A percentile compares a stretch with the other conserved stretches of the same genome.
phyloP scores from a whole-genome alignment of 2,329 filamentous ascomycete genomes.

The Paecilomyces variotii region DNA sequence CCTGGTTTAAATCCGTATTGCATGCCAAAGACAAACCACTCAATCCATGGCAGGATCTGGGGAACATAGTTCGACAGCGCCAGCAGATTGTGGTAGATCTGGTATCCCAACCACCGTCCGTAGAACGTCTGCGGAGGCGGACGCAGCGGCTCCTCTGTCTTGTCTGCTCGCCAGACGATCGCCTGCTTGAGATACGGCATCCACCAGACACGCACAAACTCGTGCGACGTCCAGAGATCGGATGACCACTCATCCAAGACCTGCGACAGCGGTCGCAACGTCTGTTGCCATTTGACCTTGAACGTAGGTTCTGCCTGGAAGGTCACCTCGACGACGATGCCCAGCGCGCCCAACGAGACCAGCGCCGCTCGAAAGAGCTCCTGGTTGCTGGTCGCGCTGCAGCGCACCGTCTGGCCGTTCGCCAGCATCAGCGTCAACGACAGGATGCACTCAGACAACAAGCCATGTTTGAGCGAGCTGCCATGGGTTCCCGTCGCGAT shows the following conservation, averaged over 20 bases:
- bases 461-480: conserved; percentile 72
- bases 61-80: conserved; percentile 72
- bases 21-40: conserved; percentile 96
- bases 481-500: conserved; percentile 93
- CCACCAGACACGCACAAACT: conserved; percentile 97
- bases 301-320: conserved; percentile 73
- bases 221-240: conserved; percentile 70
- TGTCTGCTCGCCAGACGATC: conserved; percentile 83
- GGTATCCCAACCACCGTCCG: conserved; percentile 71
- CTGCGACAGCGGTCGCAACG: conserved; percentile 60
- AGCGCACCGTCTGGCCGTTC: conserved; percentile 65
- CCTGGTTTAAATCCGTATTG: conserved; percentile 79
- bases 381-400: conserved; percentile 57
- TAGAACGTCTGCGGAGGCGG: conserved; percentile 66
- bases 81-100: conserved; percentile 86
- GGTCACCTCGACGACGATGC: conserved; percentile 84
- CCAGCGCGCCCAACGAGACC: conserved; percentile 79
- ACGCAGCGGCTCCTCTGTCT: conserved; percentile 55
- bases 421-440: conserved; percentile 73
- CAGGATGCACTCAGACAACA: conserved; percentile 71
- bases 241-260: conserved; percentile 65
- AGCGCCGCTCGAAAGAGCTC: conserved; percentile 84
- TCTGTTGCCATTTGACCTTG: conserved; percentile 80
- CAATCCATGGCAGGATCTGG: conserved; percentile 72
- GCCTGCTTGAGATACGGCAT: conserved; percentile 83